Conservation (phyloP, 2,329 filamentous ascomycete genomes). For the Aspergillus ibericus region DNA sequence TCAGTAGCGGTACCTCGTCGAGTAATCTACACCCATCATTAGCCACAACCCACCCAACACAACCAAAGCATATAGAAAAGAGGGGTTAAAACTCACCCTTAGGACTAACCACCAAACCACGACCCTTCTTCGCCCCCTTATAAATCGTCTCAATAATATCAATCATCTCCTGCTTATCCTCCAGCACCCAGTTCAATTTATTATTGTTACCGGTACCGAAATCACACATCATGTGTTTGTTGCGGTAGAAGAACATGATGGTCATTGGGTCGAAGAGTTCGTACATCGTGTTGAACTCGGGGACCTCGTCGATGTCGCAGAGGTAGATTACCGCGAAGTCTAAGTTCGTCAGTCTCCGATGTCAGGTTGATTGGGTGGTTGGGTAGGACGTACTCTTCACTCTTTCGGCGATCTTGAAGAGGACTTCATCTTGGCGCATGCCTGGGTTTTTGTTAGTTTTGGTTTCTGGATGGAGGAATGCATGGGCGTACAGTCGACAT, state of each 20-base stretch:
- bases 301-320: slow-evolving; percentile 87
- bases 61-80: not conserved
- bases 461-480: not conserved
- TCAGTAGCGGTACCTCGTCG: slow-evolving; percentile 68
- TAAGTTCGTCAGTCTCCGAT: slow-evolving; percentile 6
- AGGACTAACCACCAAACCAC: slow-evolving; percentile 92
- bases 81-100: slow-evolving; percentile 61
- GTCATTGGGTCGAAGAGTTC: slow-evolving; percentile 84
- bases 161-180: slow-evolving; percentile 98
- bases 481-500: slow-evolving; percentile 63
- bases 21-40: slow-evolving; percentile 52
- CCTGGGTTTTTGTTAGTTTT: slow-evolving; percentile 29
- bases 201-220: slow-evolving; percentile 99
- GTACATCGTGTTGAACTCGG: slow-evolving; percentile 97
- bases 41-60: not conserved
- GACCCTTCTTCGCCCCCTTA: slow-evolving; percentile 95
- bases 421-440: slow-evolving; percentile 85
- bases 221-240: slow-evolving; percentile 93
- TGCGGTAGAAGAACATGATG: slow-evolving; percentile 67
- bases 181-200: slow-evolving; percentile 92
- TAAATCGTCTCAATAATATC: slow-evolving; percentile 99
- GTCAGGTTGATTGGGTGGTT: too few relatives aligned
- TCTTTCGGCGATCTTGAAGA: slow-evolving; percentile 88
- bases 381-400: slow-evolving; percentile 64
- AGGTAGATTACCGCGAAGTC: slow-evolving; percentile 70